These are phyloP conservation scores for Calonectria pseudoturangicola DNA, from an alignment of 2,329 filamentous ascomycete genomes.

Conservation along the genomic window DNA sequence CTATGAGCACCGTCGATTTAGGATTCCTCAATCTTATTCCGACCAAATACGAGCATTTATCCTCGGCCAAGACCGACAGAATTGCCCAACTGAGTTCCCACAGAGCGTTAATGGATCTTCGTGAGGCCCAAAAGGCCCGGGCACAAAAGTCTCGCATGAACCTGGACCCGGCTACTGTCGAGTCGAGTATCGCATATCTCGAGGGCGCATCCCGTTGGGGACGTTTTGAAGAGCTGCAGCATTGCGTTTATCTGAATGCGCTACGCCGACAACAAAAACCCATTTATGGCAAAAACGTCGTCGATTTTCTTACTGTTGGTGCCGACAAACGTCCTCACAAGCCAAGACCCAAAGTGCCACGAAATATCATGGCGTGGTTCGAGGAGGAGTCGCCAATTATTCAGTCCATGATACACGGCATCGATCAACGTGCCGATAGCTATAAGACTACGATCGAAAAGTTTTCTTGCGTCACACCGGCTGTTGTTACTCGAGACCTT, in stretches of 20 bases:
- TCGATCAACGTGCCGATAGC: constrained; percentile 82
- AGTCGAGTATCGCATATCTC: constrained; percentile 82
- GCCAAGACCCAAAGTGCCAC: constrained; percentile 76
- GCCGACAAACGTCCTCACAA: constrained; percentile 75
- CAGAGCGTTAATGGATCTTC: constrained; percentile 79
- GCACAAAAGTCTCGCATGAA: constrained; percentile 73
- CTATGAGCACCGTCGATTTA: constrained; percentile 80
- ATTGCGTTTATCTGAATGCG: constrained; percentile 86
- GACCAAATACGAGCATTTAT: constrained; percentile 80
- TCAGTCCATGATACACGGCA: constrained; percentile 81
- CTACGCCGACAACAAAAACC: constrained; percentile 87
- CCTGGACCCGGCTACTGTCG: constrained; percentile 80
- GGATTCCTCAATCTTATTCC: constrained; percentile 88
- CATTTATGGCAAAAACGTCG: constrained; percentile 86
- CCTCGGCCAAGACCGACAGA: constrained; percentile 70
- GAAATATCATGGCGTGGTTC: constrained; percentile 83
- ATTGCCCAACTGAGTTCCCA: constrained; percentile 82
- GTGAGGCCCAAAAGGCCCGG: constrained; percentile 80
- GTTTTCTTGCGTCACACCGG: constrained; percentile 94
- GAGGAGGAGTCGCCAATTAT: constrained; percentile 80
- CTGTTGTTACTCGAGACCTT: constrained; percentile 88
- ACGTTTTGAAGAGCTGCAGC: constrained; percentile 85
- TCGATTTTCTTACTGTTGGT: constrained; percentile 83
- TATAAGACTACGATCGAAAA: constrained; percentile 87
- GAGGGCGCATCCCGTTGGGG: constrained; percentile 82